Evolutionary conservation across 495 filamentous ascomycete species (phyloP), one percentile per base, ranked within the genome.

Genomic region (Sordaria brevicollis): DNA sequence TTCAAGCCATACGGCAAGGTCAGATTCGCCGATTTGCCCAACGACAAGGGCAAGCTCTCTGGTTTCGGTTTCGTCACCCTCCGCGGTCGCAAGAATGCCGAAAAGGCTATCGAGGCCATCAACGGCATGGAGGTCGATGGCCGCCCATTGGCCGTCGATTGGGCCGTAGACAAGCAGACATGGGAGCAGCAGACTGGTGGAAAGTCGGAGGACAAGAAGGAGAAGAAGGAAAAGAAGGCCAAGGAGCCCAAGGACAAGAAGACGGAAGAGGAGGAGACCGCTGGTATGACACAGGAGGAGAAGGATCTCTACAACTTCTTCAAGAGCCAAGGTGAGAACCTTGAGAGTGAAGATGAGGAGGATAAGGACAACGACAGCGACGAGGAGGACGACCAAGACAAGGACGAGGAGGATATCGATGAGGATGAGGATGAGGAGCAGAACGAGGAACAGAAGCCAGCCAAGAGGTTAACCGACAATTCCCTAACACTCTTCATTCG

Each of bases 21-120:
- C 62, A 94, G 93, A 78, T 87, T 87, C 76, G 87, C 89, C 19
- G 91, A 89, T 68, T 81, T 99, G 29, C 95, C 95, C 4, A 93
- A 90, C 72, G 85, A 87, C 71, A 90, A 88, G 70, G 84, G 86
- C 33, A 92, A 89, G 69, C 84, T 92, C 66, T 84, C 89, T 25
- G 95, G 95, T 1, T 99, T 98, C 81, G 95, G 93, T 7, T 97
- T 99, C 76, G 89, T 99, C 71, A 88, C 93, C 17, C 83, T 99
- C 80, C 84, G 94, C 66, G 93, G 93, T 15, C 88, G 88, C 72
- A 95, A 92, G 80, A 96, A 97, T 79, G 94, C 96, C 0, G 90
- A 98, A 80, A 95, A 89, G 80, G 95, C 95, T 1, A 82, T 99
- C 66, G 86, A 89, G 72, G 86, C 82, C 8, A 80, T 97, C 67